These are phyloP conservation scores for Pythium phragmiticola DNA, from an alignment of 352 stramenopile species.

Conservation along the genomic window DNA sequence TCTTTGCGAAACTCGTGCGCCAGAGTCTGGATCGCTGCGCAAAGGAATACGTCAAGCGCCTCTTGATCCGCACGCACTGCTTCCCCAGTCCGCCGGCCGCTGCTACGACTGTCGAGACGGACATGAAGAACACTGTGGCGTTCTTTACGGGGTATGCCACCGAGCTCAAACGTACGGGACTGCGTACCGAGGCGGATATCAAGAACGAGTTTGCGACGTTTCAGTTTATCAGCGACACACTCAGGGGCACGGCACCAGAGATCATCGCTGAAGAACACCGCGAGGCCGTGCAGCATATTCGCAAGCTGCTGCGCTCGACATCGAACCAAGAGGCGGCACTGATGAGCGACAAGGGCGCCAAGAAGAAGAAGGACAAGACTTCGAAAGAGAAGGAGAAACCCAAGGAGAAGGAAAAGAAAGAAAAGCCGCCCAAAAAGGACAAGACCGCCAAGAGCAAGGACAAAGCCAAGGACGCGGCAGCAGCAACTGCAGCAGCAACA, in stretches of 20 bases:
- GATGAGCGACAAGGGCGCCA: constrained; percentile 38
- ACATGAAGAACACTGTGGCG: constrained; percentile 60
- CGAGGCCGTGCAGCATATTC: constrained; percentile 46
- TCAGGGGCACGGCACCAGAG: constrained; percentile 36
- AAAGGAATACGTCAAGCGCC: constrained; percentile 60
- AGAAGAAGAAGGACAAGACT: constrained; percentile 47
- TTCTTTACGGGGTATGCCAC: constrained; percentile 74
- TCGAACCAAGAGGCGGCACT: constrained; percentile 52
- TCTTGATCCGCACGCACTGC: constrained; percentile 56
- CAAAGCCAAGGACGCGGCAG: constrained; percentile 17
- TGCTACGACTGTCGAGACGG: constrained; percentile 49
- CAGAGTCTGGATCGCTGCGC: constrained; percentile 67
- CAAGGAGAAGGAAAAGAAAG: constrained; percentile 42
- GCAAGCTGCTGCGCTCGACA: constrained; percentile 64
- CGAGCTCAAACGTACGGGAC: constrained; percentile 67
- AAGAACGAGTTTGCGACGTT: constrained; percentile 58
- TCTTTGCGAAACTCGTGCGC: constrained; percentile 80
- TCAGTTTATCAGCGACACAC: constrained; percentile 44
- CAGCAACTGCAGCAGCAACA: constrained; percentile 4
- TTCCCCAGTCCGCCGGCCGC: constrained; percentile 44
- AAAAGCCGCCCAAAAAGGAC: constrained; percentile 30
- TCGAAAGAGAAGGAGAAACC: constrained; percentile 41
- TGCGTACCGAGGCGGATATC: constrained; percentile 67
- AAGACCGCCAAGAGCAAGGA: constrained; percentile 36
- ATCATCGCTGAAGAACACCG: constrained; percentile 30